Evolutionary conservation across 495 filamentous ascomycete species (phyloP).

Genomic region (Neurospora sp.): DNA sequence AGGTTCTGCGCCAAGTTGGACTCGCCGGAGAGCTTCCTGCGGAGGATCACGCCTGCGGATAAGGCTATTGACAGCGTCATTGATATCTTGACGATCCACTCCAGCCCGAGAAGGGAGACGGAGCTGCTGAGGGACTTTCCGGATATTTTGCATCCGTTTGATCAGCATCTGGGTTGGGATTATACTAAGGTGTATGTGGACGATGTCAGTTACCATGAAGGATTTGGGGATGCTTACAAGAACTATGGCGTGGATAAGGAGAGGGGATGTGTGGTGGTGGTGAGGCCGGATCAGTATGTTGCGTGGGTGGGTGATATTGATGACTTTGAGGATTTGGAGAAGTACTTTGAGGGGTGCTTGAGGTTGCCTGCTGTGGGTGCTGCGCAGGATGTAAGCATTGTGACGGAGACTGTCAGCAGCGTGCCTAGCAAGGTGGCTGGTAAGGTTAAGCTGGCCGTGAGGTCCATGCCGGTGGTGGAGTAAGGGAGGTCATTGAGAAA

Average conservation of each 20-base stretch:
- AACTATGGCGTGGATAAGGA: conserved; percentile 51
- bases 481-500: background rate
- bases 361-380: conserved; percentile 4
- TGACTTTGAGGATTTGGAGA: conserved; percentile 34
- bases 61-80: conserved; percentile 33
- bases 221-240: conserved; percentile 51
- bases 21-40: conserved; percentile 24
- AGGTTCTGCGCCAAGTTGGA: conserved; percentile 33
- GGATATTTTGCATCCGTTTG: conserved; percentile 44
- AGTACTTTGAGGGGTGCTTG: conserved; percentile 26
- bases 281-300: conserved; percentile 56
- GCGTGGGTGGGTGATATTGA: conserved; percentile 45
- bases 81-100: conserved; percentile 54
- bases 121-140: conserved; percentile 49
- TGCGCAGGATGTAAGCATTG: background rate
- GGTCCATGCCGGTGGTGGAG: background rate
- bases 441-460: background rate
- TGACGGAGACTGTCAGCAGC: background rate
- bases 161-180: conserved; percentile 50
- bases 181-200: conserved; percentile 60
- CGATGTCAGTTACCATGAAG: conserved; percentile 48
- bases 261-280: conserved; percentile 47
- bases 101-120: conserved; percentile 33
- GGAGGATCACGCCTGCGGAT: conserved; percentile 33
- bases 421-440: background rate